These are phyloP conservation scores for Leishmania aethiopica DNA, from an alignment of 208 protist species.

Conservation along the genomic window DNA sequence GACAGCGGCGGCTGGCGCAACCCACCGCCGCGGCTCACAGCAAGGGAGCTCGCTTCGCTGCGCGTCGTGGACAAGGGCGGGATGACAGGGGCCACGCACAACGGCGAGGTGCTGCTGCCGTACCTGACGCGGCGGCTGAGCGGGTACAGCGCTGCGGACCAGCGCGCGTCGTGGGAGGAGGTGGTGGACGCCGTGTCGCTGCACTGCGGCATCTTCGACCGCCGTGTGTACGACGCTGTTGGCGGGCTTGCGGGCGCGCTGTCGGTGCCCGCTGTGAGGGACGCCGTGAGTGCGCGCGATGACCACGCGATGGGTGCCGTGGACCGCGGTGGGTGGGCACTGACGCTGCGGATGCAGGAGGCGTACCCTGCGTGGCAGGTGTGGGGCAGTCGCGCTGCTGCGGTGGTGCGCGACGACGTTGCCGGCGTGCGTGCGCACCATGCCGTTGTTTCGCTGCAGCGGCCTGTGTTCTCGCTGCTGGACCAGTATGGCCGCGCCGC, in stretches of 20 bases:
- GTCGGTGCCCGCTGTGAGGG: neutral
- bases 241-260: conserved; percentile 23
- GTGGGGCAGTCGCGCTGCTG: conserved; percentile 27
- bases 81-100: conserved; percentile 9
- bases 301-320: conserved; percentile 7
- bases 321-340: conserved; percentile 34
- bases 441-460: neutral
- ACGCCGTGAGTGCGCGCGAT: neutral
- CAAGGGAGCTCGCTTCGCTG: neutral
- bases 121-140: conserved; percentile 27
- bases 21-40: neutral
- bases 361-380: conserved; percentile 35
- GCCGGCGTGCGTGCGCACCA: neutral
- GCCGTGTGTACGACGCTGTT: conserved; percentile 24
- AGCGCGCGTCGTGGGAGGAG: conserved; percentile 31
- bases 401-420: conserved; percentile 21
- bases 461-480: conserved; percentile 1
- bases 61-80: conserved; percentile 26
- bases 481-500: neutral
- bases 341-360: conserved; percentile 26
- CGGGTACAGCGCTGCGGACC: conserved; percentile 25
- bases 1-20: neutral
- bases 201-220: conserved; percentile 35
- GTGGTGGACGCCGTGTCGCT: conserved; percentile 31
- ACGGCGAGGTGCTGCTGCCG: conserved; percentile 4